These are phyloP conservation scores for Carnegiea gigantea DNA, from an alignment of 179 eudicot species.

Conservation along the genomic window DNA sequence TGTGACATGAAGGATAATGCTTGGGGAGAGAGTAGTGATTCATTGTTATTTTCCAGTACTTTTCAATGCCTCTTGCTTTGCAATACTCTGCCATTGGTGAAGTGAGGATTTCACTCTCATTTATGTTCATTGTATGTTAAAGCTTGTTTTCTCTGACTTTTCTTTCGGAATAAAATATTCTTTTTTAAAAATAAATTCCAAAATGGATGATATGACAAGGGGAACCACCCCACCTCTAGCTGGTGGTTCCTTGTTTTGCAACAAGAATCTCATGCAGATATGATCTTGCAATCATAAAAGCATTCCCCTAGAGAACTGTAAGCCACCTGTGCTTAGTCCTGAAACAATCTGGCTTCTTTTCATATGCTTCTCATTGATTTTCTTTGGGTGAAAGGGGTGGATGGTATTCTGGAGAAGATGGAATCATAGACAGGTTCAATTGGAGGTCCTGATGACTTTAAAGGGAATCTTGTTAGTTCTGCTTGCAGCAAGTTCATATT, in stretches of 20 bases:
- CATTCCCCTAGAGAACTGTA: background rate
- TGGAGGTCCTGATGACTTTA: background rate
- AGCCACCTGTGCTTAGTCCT: background rate
- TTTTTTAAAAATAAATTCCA: too few relatives aligned
- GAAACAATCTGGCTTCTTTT: background rate
- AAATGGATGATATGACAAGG: background rate
- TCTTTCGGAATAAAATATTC: too few relatives aligned
- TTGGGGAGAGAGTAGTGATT: background rate
- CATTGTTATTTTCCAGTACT: background rate
- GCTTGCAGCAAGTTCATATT: background rate
- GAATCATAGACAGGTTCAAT: background rate
- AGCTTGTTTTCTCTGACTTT: background rate
- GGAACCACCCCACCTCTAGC: background rate
- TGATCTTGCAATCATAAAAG: background rate
- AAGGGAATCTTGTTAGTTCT: background rate
- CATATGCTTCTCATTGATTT: background rate
- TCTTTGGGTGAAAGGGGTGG: background rate
- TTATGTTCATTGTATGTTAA: background rate
- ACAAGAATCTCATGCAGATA: background rate
- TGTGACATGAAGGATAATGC: background rate
- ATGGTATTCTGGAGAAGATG: background rate
- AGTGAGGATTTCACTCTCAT: background rate
- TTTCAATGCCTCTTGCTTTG: background rate
- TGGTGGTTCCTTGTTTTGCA: background rate
- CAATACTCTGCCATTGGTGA: too few relatives aligned